Percentiles rank a stretch among this genome's conserved stretches.
phyloP scores from a whole-genome alignment of 129 eudicot genomes.

The Ambrosia trifida region DNA sequence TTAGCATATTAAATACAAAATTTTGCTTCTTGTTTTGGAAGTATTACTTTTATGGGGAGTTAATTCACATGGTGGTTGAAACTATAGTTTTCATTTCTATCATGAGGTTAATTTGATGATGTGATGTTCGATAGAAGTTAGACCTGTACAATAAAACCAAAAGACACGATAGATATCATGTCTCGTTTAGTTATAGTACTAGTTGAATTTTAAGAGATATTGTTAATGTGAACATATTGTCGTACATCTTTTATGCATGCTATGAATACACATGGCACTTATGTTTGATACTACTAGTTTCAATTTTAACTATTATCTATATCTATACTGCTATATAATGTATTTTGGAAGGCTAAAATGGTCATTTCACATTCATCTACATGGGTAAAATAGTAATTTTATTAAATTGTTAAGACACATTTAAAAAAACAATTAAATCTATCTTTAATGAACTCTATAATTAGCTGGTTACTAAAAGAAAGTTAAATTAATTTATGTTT shows the following conservation, averaged over 20 bases:
- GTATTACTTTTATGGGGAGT: background rate
- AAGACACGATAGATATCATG: constrained; percentile 4
- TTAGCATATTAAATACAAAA: background rate
- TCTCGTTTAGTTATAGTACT: background rate
- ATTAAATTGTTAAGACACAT: no score
- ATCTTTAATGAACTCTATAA: no score
- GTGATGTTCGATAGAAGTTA: constrained; percentile 16
- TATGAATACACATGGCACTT: background rate
- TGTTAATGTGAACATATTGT: background rate
- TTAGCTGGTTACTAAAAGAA: no score
- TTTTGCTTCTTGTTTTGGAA: background rate
- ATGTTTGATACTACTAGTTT: constrained; percentile 2
- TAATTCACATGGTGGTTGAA: constrained; percentile 4
- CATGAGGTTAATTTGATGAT: constrained; percentile 9
- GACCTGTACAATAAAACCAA: constrained; percentile 10
- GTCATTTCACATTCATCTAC: no score
- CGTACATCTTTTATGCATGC: background rate
- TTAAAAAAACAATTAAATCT: no score
- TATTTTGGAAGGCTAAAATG: no score
- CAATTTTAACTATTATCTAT: background rate
- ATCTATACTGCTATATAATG: no score
- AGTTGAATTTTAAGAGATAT: background rate
- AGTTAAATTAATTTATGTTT: no score
- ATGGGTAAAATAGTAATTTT: no score
- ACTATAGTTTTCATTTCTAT: constrained; percentile 8